Base-by-base conservation (phyloP, 148 eudicot species). In the Dianthus caryophyllus region DNA sequence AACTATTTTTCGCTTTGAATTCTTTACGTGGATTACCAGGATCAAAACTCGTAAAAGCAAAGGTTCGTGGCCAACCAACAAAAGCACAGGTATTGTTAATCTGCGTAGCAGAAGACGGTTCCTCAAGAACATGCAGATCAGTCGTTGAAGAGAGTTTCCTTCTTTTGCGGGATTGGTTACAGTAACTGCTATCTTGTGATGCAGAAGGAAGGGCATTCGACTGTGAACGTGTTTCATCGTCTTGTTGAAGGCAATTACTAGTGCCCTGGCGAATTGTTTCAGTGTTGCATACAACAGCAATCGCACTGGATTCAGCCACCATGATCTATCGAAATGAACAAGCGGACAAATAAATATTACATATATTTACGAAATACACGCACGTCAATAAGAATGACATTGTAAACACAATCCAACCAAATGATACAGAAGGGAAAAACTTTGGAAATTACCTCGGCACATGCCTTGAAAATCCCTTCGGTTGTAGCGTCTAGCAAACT, bases 401-500 rank as follows among this genome's bases (percentile, higher is more conserved):
- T 9, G 10, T 41, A 9, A 41, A 41, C 12, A 41, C 44, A 41
- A 41, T 6, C 62, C 17, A 20, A 30, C 29, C 24, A 2, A 24
- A 6, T 14, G 38, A 2, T 3, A 33, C 26, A 17, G 30, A 17
- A 63, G 13, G 15, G 8, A 44, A 2, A 49, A 17, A 16, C n/a
- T n/a, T n/a, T 33, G 38, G 7, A 33, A 33, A 44, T 17, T 65
- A 76, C 85, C 78, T 77, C 66, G 12, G 81, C 51, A 69, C 65
- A 56, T 15, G 69, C 63, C 61, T 71, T 76, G 46, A 79, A 72
- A 64, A 73, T 61, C n/a, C 69, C 70, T 70, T 59, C 62, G 27
- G 79, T 33, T 33, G 75, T 77, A 47, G 76, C 70, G 54, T 77
- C 84, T 27, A 80, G 71, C 62, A 77, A 64, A 25, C 71, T 75